Evolutionary conservation across 2,329 filamentous ascomycete genomes (phyloP).

Genomic region (Alternaria viburni): DNA sequence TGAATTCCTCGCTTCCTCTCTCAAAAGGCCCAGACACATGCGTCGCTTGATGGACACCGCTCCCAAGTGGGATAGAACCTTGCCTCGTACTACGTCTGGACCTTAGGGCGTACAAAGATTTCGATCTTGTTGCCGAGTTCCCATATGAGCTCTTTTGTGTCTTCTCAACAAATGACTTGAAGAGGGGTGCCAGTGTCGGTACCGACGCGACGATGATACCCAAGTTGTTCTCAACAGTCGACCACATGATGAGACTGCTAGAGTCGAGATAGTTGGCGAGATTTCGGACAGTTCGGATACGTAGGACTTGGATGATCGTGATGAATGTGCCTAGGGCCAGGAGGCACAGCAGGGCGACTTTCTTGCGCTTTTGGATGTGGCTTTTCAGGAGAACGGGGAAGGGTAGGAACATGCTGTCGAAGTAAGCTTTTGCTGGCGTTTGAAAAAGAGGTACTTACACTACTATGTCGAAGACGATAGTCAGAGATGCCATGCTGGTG

Average conservation of each 20-base stretch:
- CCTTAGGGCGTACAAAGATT: conserved; percentile 11
- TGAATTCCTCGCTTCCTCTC: conserved; percentile 14
- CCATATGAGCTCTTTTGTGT: conserved; percentile 15
- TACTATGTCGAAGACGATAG: conserved; percentile 15
- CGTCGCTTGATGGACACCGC: not conserved
- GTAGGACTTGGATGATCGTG: conserved; percentile 21
- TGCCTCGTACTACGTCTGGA: conserved; percentile 5
- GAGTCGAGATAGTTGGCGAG: conserved; percentile 24
- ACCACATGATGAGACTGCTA: conserved; percentile 23
- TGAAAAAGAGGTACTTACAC: conserved; percentile 10
- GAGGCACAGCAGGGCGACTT: conserved; percentile 14
- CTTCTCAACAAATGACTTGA: conserved; percentile 23
- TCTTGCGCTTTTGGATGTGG: conserved; percentile 20
- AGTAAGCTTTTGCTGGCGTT: not conserved
- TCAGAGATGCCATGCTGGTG: conserved; percentile 20
- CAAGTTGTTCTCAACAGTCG: conserved; percentile 21
- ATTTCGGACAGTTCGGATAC: conserved; percentile 17
- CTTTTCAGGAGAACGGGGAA: conserved; percentile 18
- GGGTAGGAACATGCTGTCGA: conserved; percentile 18
- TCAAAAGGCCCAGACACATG: not conserved
- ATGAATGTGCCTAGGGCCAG: conserved; percentile 21
- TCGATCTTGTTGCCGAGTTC: conserved; percentile 4
- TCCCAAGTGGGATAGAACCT: conserved; percentile 4
- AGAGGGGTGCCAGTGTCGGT: conserved; percentile 18
- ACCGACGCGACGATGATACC: conserved; percentile 23